Conservation (phyloP, 2,329 filamentous ascomycete genomes). For the Cadophora malorum region DNA sequence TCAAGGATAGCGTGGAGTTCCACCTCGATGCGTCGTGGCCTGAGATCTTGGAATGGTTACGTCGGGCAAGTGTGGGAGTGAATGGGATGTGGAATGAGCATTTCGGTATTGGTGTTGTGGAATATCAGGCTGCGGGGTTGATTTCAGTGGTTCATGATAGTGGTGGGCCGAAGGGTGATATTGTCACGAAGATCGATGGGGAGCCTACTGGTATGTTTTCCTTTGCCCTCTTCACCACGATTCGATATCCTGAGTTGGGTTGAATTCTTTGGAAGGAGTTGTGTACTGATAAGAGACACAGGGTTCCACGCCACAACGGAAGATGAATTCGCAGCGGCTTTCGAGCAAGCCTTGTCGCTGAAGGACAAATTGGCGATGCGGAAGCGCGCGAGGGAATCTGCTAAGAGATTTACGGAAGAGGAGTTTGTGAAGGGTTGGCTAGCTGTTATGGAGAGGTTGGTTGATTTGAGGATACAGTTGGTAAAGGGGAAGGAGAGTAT, state of each 20-base stretch:
- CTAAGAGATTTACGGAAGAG: constrained; percentile 85
- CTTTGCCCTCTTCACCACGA: background rate
- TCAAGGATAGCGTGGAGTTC: constrained; percentile 86
- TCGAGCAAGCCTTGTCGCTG: constrained; percentile 76
- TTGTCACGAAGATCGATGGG: constrained; percentile 82
- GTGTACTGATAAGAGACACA: constrained; percentile 40
- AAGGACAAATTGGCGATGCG: constrained; percentile 76
- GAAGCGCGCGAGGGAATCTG: constrained; percentile 75
- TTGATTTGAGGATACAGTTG: constrained; percentile 47
- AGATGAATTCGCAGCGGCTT: constrained; percentile 81
- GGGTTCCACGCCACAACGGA: constrained; percentile 86
- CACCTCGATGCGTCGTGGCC: constrained; percentile 90
- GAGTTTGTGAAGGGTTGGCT: constrained; percentile 85
- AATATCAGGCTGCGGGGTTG: constrained; percentile 94
- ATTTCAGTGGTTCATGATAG: constrained; percentile 93
- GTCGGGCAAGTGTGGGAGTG: constrained; percentile 80
- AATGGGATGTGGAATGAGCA: constrained; percentile 99
- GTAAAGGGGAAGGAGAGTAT: background rate
- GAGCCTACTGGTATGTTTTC: constrained; percentile 70
- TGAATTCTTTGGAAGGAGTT: background rate
- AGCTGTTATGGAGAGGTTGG: constrained; percentile 73
- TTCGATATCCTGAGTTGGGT: background rate
- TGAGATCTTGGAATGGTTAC: constrained; percentile 80
- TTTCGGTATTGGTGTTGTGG: constrained; percentile 97
- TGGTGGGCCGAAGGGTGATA: constrained; percentile 91